Base-by-base conservation (phyloP, 805 yeast genomes). In the Torulaspora indica region DNA sequence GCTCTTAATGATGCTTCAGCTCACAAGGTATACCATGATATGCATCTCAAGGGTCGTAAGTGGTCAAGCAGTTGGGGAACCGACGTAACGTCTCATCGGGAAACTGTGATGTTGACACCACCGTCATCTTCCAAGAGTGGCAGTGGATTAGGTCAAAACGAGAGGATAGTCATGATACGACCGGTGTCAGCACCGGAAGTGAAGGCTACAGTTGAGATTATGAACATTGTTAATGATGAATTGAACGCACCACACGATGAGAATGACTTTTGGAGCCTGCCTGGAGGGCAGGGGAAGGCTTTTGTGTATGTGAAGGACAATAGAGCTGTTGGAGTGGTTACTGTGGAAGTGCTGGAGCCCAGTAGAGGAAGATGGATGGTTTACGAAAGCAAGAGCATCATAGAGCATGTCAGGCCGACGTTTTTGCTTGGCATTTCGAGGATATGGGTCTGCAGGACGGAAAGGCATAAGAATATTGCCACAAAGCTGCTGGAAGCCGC, bases 291-390 rank as follows among this genome's bases (percentile, higher is more conserved):
- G 7, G 81, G 81, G 0, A 67, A 65, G 30, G 74, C 80, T 1
- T 82, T 75, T 53, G 64, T 81, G 3, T 74, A 74, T 40, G 59
- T 81, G 3, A 63, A 67, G 31, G 60, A 69, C 14, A 67, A 64
- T 9, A 60, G 69, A 31, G 80, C 81, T 0, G 70, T 83, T 2
- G 89, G 84, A 0, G 54, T 81, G 1, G 69, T 80, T 7, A 73
- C 80, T 1, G 71, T 79, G 1, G 85, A 81, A 40, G 29, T 48
- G 6, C 25, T 63, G n/a, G 47, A 43, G 3, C 25, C 41, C 38
- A 63, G 71, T 1, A 66, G 67, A 31, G 77, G 82, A 0, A 61
- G 74, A 29, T 82, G 90, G 90, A 76, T 81, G 78, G 64, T 79
- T 0, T 59, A 70, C 42, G 74, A 72, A 2, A 71, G 76, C 2